Percentiles rank a stretch among this genome's conserved stretches.
Conservation (phyloP, 2,329 filamentous ascomycete species). For the Piedraia hortae region DNA sequence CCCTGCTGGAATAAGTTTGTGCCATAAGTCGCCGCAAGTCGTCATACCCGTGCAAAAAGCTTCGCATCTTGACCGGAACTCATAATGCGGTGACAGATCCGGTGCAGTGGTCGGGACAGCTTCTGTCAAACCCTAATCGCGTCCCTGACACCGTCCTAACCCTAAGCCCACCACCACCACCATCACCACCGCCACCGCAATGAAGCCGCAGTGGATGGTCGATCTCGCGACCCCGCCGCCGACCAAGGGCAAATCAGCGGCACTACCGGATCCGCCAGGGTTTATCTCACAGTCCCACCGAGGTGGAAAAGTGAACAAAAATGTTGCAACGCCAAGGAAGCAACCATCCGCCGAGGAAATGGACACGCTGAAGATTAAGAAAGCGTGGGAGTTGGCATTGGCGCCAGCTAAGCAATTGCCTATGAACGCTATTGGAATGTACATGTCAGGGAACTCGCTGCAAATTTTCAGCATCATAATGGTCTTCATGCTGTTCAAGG, state of each 20-base stretch:
- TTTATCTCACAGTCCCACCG: conserved; percentile 28
- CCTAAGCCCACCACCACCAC: neutral
- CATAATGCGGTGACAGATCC: conserved; percentile 16
- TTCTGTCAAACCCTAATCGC: too few relatives aligned
- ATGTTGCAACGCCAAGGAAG: conserved; percentile 23
- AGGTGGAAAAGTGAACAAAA: conserved; percentile 4
- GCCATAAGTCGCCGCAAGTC: neutral
- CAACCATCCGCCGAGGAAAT: conserved; percentile 57
- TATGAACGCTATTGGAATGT: conserved; percentile 99
- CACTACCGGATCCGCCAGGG: conserved; percentile 64
- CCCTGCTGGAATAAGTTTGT: conserved; percentile 32
- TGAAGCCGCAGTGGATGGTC: conserved; percentile 52
- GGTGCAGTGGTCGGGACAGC: too few relatives aligned
- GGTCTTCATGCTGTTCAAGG: conserved; percentile 98
- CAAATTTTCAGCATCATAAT: conserved; percentile 99
- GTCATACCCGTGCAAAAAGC: conserved; percentile 84
- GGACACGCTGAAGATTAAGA: conserved; percentile 89
- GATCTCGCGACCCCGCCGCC: conserved; percentile 44
- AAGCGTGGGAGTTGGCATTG: conserved; percentile 91
- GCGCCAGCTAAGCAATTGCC: conserved; percentile 80
- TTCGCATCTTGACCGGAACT: conserved; percentile 80
- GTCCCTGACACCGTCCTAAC: neutral
- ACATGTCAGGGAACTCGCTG: conserved; percentile 95
- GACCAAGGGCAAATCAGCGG: conserved; percentile 34
- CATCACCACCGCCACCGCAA: conserved; percentile 11